These are phyloP conservation scores for Claviceps sp. DNA, from an alignment of 2,329 filamentous ascomycete genomes.

Conservation along the genomic window DNA sequence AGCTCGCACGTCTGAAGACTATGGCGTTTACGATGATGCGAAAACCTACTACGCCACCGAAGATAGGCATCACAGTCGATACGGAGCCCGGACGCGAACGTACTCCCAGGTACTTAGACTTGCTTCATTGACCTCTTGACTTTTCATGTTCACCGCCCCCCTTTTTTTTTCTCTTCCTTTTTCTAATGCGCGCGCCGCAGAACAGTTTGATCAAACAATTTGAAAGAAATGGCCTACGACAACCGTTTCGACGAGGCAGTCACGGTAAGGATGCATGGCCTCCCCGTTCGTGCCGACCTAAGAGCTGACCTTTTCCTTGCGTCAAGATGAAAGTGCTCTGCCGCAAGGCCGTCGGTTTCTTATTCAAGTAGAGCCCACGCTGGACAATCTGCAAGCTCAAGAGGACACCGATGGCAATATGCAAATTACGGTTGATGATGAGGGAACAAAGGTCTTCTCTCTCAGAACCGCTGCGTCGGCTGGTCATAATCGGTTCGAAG, in stretches of 20 bases:
- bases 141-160: neutral
- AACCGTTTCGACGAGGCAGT: conserved; percentile 45
- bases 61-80: conserved; percentile 36
- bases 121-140: neutral
- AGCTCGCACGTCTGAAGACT: conserved; percentile 29
- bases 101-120: conserved; percentile 35
- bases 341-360: conserved; percentile 63
- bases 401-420: conserved; percentile 92
- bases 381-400: conserved; percentile 64
- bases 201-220: conserved; percentile 41
- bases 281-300: neutral
- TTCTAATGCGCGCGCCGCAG: conserved; percentile 17
- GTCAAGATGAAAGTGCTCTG: conserved; percentile 56
- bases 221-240: conserved; percentile 35
- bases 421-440: conserved; percentile 96
- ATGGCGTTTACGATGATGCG: conserved; percentile 41
- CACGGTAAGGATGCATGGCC: conserved; percentile 32
- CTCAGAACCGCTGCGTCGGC: conserved; percentile 76
- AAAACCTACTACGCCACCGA: conserved; percentile 46
- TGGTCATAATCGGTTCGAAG: conserved; percentile 75
- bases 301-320: neutral
- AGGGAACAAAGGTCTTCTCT: conserved; percentile 79
- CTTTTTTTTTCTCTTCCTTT: conserved; percentile 7
- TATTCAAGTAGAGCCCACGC: conserved; percentile 72
- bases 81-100: conserved; percentile 38